Percentiles rank a stretch among this genome's conserved stretches.
Conservation (phyloP, 2,329 filamentous ascomycete genomes). For the Hypoxylon sp. region DNA sequence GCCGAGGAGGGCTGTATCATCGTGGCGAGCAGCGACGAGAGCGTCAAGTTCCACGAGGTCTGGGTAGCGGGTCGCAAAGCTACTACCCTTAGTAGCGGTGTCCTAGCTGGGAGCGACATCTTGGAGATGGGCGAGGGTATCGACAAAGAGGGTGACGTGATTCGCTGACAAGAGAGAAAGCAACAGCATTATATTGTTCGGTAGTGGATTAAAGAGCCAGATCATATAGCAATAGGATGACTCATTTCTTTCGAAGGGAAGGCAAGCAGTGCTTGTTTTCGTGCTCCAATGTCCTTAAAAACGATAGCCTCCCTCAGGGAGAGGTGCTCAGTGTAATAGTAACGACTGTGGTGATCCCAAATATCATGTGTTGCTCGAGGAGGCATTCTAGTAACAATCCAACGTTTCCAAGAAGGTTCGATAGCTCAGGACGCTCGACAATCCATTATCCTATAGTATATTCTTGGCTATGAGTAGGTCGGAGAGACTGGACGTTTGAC, state of each 20-base stretch:
- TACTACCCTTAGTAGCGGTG: slow-evolving; percentile 65
- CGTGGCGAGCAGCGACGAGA: slow-evolving; percentile 91
- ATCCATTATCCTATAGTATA: too few relatives aligned
- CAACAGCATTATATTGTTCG: slow-evolving; percentile 33
- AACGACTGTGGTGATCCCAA: not conserved
- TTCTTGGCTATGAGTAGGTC: too few relatives aligned
- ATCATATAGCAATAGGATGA: slow-evolving; percentile 32
- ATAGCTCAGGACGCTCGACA: too few relatives aligned
- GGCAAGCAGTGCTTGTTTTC: not conserved
- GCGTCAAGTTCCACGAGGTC: slow-evolving; percentile 94
- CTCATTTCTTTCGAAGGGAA: not conserved
- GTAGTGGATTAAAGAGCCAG: slow-evolving; percentile 29
- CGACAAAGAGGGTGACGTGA: slow-evolving; percentile 78
- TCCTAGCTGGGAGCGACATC: slow-evolving; percentile 86
- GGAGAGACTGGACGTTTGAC: too few relatives aligned
- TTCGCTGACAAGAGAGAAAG: slow-evolving; percentile 65
- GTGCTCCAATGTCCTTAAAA: not conserved
- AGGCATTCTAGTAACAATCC: too few relatives aligned
- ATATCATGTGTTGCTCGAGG: too few relatives aligned
- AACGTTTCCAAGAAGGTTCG: not conserved
- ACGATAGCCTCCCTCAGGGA: not conserved
- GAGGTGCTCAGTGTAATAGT: not conserved
- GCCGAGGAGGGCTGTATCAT: slow-evolving; percentile 85
- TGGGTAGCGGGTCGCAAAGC: slow-evolving; percentile 77
- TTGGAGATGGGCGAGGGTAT: slow-evolving; percentile 85